phyloP scores from a whole-genome alignment of 805 yeast species.

The Candida maltosa region DNA sequence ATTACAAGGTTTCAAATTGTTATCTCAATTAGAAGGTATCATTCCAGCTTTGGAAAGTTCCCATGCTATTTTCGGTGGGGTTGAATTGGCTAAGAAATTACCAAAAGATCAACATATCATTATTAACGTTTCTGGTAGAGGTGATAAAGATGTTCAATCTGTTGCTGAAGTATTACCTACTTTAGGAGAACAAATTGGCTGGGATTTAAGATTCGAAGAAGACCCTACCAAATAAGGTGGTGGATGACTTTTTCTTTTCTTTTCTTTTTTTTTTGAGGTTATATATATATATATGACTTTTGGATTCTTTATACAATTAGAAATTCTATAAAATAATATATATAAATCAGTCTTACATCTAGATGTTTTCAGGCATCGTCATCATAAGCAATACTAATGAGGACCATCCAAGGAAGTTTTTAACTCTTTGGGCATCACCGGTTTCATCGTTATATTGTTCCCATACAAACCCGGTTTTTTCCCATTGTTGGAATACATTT shows the following conservation, averaged over 20 bases:
- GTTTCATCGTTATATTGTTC: slow-evolving; percentile 81
- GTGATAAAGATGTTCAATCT: slow-evolving; percentile 97
- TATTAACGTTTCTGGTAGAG: slow-evolving; percentile 94
- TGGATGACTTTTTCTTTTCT: too few relatives aligned
- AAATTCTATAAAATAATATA: too few relatives aligned
- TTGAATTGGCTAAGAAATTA: slow-evolving; percentile 81
- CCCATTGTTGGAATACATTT: slow-evolving; percentile 70
- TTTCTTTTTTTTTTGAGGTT: too few relatives aligned
- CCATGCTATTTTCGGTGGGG: slow-evolving; percentile 92
- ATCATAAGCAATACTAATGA: slow-evolving; percentile 75
- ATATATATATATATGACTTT: too few relatives aligned
- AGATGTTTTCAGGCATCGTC: slow-evolving; percentile 64
- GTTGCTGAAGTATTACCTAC: slow-evolving; percentile 92
- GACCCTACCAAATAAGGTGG: slow-evolving; percentile 44
- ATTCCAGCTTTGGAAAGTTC: slow-evolving; percentile 98
- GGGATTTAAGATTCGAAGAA: slow-evolving; percentile 89
- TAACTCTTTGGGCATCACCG: slow-evolving; percentile 78
- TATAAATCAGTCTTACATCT: slow-evolving; percentile 5
- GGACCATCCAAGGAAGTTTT: slow-evolving; percentile 94
- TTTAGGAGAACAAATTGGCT: slow-evolving; percentile 86
- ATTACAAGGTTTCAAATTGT: slow-evolving; percentile 78
- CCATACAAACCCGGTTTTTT: slow-evolving; percentile 77
- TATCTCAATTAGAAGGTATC: slow-evolving; percentile 94
- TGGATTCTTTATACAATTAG: too few relatives aligned
- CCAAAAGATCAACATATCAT: slow-evolving; percentile 75